Evolutionary conservation across 208 protist genomes (phyloP), one percentile per base, ranked within the genome.

Genomic region (Leishmania martiniquensis): DNA sequence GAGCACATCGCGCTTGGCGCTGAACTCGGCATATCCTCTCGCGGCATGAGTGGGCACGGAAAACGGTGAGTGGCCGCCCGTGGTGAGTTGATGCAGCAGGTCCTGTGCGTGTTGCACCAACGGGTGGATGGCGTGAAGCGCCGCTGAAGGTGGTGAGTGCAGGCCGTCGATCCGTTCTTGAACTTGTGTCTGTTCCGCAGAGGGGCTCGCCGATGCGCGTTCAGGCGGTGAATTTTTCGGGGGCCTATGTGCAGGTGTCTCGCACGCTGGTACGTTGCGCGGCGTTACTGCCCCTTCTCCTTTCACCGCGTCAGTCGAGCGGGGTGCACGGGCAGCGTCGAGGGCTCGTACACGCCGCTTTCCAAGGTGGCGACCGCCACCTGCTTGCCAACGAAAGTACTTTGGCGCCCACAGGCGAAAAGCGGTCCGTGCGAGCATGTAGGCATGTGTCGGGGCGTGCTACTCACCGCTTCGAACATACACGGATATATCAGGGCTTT

Each of bases 391-490:
- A 37, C 73, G 75, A 60, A 90, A 89, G 82, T 93, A 91, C 17
- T 75, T 63, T 22, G 89, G 87, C 20, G 83, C 78, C 89, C 89
- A 93, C 0, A 81, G 81, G 13, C 80, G 73, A 51, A 76, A 34
- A 34, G 65, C 17, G 0, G 84, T 81, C 17, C 75, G 80, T 4
- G 52, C 71, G n/a, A 93, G 68, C 89, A 93, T 93, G 7, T 69
- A 7, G 32, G 4, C 3, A 32, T 69, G 57, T 20, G 57, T 7
- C 29, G 34, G n/a, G 39, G 37, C 25, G 37, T 25, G 37, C 34
- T 29, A 22, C 2, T 1, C n/a, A n/a, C 44, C 37, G 12, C 0
- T 12, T 7, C 5, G 34, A 67, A 67, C 12, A 57, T 37, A 20
- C 15, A 12, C 1, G 17, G 37, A 6, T n/a, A 37, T 22, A 63